These are phyloP conservation scores for Taiwanofungus camphoratus DNA, from an alignment of 1,284 basidiomycete genomes.

Conservation along the genomic window DNA sequence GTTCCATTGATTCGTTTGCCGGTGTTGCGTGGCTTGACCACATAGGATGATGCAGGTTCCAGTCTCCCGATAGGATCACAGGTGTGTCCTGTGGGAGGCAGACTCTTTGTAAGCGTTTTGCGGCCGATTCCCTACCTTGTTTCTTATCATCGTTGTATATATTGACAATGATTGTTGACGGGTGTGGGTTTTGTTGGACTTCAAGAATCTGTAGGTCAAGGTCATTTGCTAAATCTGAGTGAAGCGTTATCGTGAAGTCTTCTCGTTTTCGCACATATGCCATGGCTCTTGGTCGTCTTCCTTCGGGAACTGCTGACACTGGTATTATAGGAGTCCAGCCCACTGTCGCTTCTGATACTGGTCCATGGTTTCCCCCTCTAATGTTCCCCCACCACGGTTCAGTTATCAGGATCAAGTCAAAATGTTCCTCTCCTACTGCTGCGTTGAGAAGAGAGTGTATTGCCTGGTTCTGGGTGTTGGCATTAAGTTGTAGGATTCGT, in stretches of 20 bases:
- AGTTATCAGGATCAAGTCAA: conserved; percentile 3
- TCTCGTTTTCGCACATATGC: neutral
- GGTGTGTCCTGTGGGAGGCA: neutral
- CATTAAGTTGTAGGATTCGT: conserved; percentile 1
- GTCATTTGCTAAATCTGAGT: conserved; percentile 4
- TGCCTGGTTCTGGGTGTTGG: conserved; percentile 1
- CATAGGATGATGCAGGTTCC: conserved; percentile 5
- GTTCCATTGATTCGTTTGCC: neutral
- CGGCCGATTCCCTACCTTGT: neutral
- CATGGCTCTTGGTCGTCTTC: neutral
- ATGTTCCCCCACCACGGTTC: conserved; percentile 5
- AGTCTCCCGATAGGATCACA: conserved; percentile 3
- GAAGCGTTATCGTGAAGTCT: conserved; percentile 1
- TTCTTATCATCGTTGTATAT: conserved; percentile 2
- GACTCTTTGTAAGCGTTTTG: neutral
- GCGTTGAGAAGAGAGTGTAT: neutral
- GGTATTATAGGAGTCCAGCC: conserved; percentile 3
- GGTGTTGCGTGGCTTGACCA: conserved; percentile 1
- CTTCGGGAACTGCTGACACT: neutral
- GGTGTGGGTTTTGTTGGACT: conserved; percentile 2
- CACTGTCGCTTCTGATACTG: neutral
- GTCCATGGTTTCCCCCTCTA: neutral
- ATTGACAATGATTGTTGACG: conserved; percentile 1
- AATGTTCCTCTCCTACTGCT: neutral
- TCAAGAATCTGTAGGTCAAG: conserved; percentile 4